Base-by-base conservation (phyloP, 257 asterid species). In the Solanum infundibuliforme region DNA sequence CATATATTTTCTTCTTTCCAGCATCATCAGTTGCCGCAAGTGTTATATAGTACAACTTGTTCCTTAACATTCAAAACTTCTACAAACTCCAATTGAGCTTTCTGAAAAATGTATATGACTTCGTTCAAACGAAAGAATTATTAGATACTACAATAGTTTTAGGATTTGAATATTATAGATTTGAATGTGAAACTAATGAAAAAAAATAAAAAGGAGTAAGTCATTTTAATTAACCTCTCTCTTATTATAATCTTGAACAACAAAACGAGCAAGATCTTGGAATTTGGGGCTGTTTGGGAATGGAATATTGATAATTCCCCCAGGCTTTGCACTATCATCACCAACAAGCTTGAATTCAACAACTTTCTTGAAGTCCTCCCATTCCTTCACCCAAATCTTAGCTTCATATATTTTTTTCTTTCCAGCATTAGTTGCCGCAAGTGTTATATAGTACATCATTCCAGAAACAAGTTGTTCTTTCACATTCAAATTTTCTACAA, bases 351-450 rank as follows among this genome's bases (percentile, higher is more conserved):
- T 60, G 20, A 87, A 87, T 65, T 87, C 71, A 27, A 62, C 21
- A 60, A 87, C 73, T 58, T 87, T 79, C 72, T 87, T 87, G 81
- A 87, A 38, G 4, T 79, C 8, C 69, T 52, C 21, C 89, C 86
- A 87, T 77, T 66, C 82, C 48, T 87, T 79, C 52, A 87, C 86
- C 89, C 86, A 87, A 11, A 87, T 43, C 79, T 32, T 60, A 9
- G 89, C 13, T 8, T 87, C 81, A 43, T 87, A 87, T 27, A 20
- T 12, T 27, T 87, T 77, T 25, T 62, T 87, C 25, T 77, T 48
- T 7, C 81, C 82, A 12, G 12, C 81, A 13, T 87, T 81, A 12
- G 12, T 60, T 34, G 69, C 86, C 5, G 6, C 86, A n/a, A 87
- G 27, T 55, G 89, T 87, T 34, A 87, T 87, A 14, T 62, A 38